Percentiles rank a stretch among this genome's conserved stretches.
Evolutionary conservation across 257 asterid genomes (phyloP).

Genomic region (Nicotiana obtusifolia): DNA sequence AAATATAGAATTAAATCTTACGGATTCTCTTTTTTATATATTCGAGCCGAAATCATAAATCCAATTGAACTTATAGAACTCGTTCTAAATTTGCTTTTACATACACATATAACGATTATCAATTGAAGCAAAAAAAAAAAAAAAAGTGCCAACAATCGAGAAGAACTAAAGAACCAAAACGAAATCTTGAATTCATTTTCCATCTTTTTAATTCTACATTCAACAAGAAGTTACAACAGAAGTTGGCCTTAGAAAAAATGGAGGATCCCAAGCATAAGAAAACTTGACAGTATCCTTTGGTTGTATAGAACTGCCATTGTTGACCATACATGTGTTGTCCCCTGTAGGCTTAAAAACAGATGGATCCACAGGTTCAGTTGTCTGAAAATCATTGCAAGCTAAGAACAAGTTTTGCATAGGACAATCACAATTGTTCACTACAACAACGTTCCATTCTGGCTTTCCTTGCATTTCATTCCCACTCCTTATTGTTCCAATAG

Average conservation of each 20-base stretch:
- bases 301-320: not conserved
- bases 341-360: not conserved
- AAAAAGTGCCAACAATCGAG: no score
- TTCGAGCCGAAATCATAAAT: no score
- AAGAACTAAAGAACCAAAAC: not conserved
- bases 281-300: not conserved
- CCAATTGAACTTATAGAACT: no score
- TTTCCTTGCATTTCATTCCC: conserved; percentile 9
- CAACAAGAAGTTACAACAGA: not conserved
- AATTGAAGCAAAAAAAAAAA: no score
- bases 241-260: conserved; percentile 10
- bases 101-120: no score
- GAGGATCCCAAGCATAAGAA: conserved; percentile 19
- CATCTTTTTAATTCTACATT: not conserved
- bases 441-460: conserved; percentile 18
- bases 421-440: conserved; percentile 18
- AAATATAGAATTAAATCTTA: no score
- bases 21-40: no score
- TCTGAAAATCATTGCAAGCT: conserved; percentile 8
- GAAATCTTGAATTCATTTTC: not conserved
- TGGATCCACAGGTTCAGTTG: conserved; percentile 7
- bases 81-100: no score
- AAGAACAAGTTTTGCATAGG: conserved; percentile 5
- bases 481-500: conserved; percentile 18
- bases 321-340: not conserved